Base-by-base conservation (phyloP, 371 early-diverging fungal genomes). In the Blakeslea trispora region DNA sequence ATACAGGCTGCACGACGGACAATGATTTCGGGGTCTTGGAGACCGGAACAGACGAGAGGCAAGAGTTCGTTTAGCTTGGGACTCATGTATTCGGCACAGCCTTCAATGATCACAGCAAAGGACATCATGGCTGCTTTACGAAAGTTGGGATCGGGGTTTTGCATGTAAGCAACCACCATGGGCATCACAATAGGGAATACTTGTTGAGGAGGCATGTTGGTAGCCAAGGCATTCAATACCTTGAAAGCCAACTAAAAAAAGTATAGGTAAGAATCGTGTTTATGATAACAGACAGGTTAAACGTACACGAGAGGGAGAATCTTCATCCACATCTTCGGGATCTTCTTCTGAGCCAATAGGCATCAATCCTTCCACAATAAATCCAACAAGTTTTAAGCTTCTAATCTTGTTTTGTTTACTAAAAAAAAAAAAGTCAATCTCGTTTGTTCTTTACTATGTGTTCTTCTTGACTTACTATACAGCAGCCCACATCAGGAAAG, bases 61-160 rank as follows among this genome's bases (percentile, higher is more conserved):
- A 94, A 71, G 23, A 96, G 68, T 4, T 92, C 92, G 23, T 83
- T 74, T 41, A 92, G 76, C 59, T 85, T 84, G 48, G 82, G 71
- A 45, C 89, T 81, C 68, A 91, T 91, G 55, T 77, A 85, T 55
- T 96, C 96, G 5, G 92, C 89, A 45, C 92, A 89, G 0, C 93
- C 93, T 61, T 95, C 95, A 32, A 90, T 82, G 32, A 82, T 67
- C n/a, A 91, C 91, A 51, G 91, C 93, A 62, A 96, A 79, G 6
- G 89, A 83, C 77, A 94, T 85, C 91, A 96, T 90, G 50, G 89
- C 90, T 41, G 93, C 93, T 69, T 92, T 92, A 52, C 95, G 86
- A 61, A 69, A 82, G 46, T 75, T 71, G 35, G 91, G 87, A 45
- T 90, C 81, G 5, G 81, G 71, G 51, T 80, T 90, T 55, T 87